These are phyloP conservation scores for Ophioceras dolichostomum DNA, from an alignment of 2,329 filamentous ascomycete species.

Conservation along the genomic window DNA sequence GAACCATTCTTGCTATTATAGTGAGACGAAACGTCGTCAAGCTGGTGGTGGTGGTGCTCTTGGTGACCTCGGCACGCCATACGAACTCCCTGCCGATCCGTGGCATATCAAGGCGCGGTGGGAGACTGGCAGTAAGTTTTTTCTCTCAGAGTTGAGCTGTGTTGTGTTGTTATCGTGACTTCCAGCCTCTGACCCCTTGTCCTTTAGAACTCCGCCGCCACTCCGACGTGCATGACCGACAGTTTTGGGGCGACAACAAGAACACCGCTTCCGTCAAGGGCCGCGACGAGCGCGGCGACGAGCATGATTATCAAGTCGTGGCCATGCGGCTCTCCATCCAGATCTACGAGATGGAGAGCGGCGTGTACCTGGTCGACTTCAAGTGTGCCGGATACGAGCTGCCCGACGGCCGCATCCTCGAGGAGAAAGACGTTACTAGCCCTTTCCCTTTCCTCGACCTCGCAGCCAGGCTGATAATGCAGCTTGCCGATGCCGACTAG, in stretches of 20 bases:
- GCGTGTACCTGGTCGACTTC: constrained; percentile 94
- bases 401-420: constrained; percentile 57
- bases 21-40: constrained; percentile 14
- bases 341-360: constrained; percentile 84
- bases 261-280: too few species aligned
- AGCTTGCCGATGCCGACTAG: constrained; percentile 70
- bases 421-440: constrained; percentile 90
- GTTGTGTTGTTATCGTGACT: not conserved
- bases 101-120: constrained; percentile 92
- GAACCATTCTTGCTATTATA: not conserved
- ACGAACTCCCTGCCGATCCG: constrained; percentile 81
- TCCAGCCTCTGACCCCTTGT: too few species aligned
- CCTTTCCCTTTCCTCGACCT: constrained; percentile 95
- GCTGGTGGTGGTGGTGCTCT: too few species aligned
- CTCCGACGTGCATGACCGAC: constrained; percentile 17
- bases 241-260: too few species aligned
- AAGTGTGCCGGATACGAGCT: constrained; percentile 96
- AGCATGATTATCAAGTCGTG: constrained; percentile 52
- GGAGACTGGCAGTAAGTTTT: constrained; percentile 64
- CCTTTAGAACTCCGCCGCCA: constrained; percentile 26
- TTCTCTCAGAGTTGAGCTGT: constrained; percentile 17
- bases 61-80: constrained; percentile 43
- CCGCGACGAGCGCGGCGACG: too few species aligned
- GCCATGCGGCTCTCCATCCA: constrained; percentile 94
- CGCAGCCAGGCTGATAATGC: constrained; percentile 83